phyloP scores from a whole-genome alignment of 2,329 filamentous ascomycete genomes.

The Tolypocladium endophyticum region DNA sequence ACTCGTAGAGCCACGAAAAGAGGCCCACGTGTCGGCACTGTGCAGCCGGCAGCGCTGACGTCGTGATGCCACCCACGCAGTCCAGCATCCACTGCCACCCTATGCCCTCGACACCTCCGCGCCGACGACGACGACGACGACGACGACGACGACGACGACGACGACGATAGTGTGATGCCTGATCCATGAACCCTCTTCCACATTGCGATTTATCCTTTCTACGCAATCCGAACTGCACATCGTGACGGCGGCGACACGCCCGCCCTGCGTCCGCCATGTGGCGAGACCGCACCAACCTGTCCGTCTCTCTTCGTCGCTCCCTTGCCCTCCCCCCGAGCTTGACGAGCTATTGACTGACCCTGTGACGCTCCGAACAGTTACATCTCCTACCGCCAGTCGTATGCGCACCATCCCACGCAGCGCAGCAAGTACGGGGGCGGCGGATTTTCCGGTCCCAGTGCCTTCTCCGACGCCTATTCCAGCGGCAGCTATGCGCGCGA shows the following conservation, averaged over 20 bases:
- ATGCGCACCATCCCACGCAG: slow-evolving; percentile 86
- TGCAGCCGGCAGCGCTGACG: neutral
- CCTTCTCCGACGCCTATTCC: slow-evolving; percentile 49
- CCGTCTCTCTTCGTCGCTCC: slow-evolving; percentile 23
- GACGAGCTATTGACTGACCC: neutral
- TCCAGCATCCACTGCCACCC: neutral
- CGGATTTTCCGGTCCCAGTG: slow-evolving; percentile 36
- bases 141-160: neutral
- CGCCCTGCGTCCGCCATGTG: slow-evolving; percentile 65
- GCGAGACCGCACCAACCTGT: slow-evolving; percentile 99
- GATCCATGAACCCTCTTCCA: slow-evolving; percentile 6
- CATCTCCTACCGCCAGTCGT: slow-evolving; percentile 98
- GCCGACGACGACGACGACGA: neutral
- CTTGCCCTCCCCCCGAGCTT: neutral
- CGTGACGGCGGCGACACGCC: slow-evolving; percentile 15
- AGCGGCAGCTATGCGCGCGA: slow-evolving; percentile 34
- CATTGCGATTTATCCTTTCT: slow-evolving; percentile 1
- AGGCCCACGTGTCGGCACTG: neutral
- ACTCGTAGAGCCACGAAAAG: too few species aligned
- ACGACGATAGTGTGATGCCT: neutral
- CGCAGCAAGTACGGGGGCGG: slow-evolving; percentile 56
- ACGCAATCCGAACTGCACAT: neutral
- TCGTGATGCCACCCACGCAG: neutral
- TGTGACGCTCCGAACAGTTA: slow-evolving; percentile 47
- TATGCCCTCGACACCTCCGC: neutral